Conservation (phyloP, 352 stramenopile genomes). For the Pythium aphanidermatum region DNA sequence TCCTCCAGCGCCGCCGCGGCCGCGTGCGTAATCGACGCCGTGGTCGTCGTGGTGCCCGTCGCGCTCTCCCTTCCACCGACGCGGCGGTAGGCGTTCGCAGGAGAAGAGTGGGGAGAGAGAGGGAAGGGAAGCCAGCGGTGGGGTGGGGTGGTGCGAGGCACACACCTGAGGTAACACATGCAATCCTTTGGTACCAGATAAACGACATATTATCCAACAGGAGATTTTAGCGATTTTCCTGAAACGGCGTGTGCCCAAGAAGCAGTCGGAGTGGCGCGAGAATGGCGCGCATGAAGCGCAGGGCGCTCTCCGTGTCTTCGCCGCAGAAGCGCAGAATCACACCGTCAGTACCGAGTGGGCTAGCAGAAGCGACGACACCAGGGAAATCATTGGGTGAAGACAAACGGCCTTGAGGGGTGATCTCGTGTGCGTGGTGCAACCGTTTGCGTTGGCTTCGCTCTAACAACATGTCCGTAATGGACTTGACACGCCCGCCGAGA, state of each 20-base stretch:
- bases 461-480: constrained; percentile 47
- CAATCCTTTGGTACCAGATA: constrained; percentile 1
- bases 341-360: constrained; percentile 45
- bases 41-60: constrained; percentile 9
- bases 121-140: not conserved
- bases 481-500: constrained; percentile 43
- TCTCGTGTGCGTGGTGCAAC: constrained; percentile 59
- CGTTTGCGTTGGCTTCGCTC: constrained; percentile 67
- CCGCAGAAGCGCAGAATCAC: constrained; percentile 73
- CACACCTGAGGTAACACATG: constrained; percentile 13
- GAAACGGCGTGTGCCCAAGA: constrained; percentile 60
- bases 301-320: constrained; percentile 49
- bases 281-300: constrained; percentile 56
- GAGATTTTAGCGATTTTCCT: constrained; percentile 82
- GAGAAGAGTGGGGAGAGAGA: constrained; percentile 3
- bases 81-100: constrained; percentile 4
- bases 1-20: constrained; percentile 22
- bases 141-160: too few relatives aligned
- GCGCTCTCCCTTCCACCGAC: constrained; percentile 8
- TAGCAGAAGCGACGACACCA: constrained; percentile 67
- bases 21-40: constrained; percentile 12
- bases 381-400: constrained; percentile 33
- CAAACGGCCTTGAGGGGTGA: constrained; percentile 66
- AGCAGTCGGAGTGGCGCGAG: constrained; percentile 45
- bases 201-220: constrained; percentile 9